These are phyloP conservation scores for Corymbia calophylla DNA, from an alignment of 441 rosid species.

Conservation along the genomic window DNA sequence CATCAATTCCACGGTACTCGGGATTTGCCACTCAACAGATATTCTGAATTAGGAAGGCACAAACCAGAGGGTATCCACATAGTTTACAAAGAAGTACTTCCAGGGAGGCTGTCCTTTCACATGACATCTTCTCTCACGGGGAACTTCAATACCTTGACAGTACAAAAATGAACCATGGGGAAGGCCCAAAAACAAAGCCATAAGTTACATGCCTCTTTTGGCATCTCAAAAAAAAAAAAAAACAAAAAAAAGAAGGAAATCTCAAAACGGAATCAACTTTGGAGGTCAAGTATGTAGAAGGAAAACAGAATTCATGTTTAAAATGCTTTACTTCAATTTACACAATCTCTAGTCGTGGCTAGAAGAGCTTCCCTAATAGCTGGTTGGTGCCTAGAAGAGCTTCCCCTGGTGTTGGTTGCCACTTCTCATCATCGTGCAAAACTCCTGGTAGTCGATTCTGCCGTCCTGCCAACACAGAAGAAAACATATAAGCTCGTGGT, in stretches of 20 bases:
- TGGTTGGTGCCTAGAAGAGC: conserved; percentile 20
- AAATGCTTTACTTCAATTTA: not conserved
- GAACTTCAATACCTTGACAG: not conserved
- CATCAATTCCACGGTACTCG: not conserved
- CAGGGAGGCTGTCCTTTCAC: not conserved
- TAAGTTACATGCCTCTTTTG: not conserved
- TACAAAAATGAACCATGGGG: not conserved
- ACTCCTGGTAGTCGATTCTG: conserved; percentile 57
- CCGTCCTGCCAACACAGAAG: conserved; percentile 39
- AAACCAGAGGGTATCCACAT: not conserved
- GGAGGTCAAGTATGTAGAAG: not conserved
- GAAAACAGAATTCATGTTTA: not conserved
- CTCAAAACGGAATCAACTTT: not conserved
- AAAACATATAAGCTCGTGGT: not conserved
- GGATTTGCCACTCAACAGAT: not conserved
- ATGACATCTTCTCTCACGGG: not conserved
- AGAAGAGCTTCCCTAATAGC: not conserved
- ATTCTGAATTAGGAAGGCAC: not conserved
- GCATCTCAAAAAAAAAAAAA: not conserved
- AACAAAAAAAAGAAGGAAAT: not conserved
- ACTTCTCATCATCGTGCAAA: conserved; percentile 59
- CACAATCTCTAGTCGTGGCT: not conserved
- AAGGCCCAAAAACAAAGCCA: not conserved
- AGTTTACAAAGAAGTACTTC: not conserved
- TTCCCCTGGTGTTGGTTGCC: conserved; percentile 48